Conservation (phyloP, 371 early-diverging fungal genomes). For the Mucor sp. region DNA sequence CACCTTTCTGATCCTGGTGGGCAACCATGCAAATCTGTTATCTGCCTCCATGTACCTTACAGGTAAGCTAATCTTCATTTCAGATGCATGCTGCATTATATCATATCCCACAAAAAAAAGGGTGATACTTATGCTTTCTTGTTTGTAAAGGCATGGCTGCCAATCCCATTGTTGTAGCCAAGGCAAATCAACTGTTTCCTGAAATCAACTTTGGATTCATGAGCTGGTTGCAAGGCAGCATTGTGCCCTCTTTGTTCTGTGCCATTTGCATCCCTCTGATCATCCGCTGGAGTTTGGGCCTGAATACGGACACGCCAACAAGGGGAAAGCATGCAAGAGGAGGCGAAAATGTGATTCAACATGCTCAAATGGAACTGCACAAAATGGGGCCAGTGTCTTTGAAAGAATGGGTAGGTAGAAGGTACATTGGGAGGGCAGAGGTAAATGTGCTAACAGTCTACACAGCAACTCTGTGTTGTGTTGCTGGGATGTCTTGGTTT, state of each 20-base stretch:
- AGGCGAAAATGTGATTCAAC: conserved; percentile 21
- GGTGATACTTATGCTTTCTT: background rate
- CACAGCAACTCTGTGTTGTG: conserved; percentile 54
- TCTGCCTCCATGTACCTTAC: conserved; percentile 70
- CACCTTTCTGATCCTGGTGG: conserved; percentile 57
- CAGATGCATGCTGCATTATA: background rate
- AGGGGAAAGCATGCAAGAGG: conserved; percentile 19
- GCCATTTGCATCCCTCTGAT: conserved; percentile 46
- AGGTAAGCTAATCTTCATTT: conserved; percentile 25
- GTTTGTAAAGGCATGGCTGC: conserved; percentile 60
- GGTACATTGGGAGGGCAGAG: background rate
- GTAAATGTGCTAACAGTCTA: background rate
- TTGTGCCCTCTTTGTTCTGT: conserved; percentile 51
- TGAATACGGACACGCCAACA: conserved; percentile 19
- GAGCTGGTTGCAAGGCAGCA: conserved; percentile 61
- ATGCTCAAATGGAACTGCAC: conserved; percentile 23
- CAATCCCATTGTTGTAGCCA: conserved; percentile 64
- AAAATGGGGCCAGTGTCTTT: conserved; percentile 25
- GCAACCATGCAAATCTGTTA: conserved; percentile 63
- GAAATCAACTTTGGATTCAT: conserved; percentile 59
- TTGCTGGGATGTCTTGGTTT: conserved; percentile 60
- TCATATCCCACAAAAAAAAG: background rate
- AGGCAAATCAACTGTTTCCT: conserved; percentile 52
- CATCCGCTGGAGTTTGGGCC: conserved; percentile 31
- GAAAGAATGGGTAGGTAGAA: conserved; percentile 24